These are phyloP conservation scores for Teunomyces tritomae DNA, from an alignment of 805 yeast genomes.

Conservation along the genomic window DNA sequence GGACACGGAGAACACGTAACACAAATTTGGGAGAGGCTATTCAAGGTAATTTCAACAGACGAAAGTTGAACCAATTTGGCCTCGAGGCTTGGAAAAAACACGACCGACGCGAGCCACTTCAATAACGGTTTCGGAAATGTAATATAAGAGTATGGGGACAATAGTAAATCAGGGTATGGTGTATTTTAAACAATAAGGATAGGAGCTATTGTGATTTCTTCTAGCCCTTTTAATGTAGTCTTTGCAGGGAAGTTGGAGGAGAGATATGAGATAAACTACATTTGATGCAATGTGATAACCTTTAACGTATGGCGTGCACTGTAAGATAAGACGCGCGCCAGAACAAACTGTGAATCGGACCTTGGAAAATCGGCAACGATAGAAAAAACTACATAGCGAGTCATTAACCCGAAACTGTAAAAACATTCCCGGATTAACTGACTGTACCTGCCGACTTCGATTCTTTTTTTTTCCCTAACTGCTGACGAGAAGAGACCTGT, in stretches of 20 bases:
- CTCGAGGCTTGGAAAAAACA: constrained; percentile 1
- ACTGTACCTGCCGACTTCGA: no score
- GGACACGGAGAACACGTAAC: background rate
- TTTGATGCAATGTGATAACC: background rate
- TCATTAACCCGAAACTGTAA: background rate
- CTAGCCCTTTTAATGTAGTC: no score
- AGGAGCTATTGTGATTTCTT: no score
- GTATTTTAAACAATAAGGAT: background rate
- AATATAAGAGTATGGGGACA: background rate
- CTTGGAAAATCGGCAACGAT: background rate
- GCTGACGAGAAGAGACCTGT: no score
- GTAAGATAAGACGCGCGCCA: background rate
- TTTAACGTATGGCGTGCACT: background rate
- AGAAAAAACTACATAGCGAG: background rate
- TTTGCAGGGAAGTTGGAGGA: no score
- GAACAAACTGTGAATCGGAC: background rate
- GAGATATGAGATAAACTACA: background rate
- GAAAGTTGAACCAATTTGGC: background rate
- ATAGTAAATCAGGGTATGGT: background rate
- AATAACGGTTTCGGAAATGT: background rate
- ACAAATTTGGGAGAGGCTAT: background rate
- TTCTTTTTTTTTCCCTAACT: no score
- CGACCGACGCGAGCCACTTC: constrained; percentile 1
- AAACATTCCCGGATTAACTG: background rate
- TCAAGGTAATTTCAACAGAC: background rate